phyloP scores from a whole-genome alignment of 345 rosid genomes.

The Hypericum androsaemum region DNA sequence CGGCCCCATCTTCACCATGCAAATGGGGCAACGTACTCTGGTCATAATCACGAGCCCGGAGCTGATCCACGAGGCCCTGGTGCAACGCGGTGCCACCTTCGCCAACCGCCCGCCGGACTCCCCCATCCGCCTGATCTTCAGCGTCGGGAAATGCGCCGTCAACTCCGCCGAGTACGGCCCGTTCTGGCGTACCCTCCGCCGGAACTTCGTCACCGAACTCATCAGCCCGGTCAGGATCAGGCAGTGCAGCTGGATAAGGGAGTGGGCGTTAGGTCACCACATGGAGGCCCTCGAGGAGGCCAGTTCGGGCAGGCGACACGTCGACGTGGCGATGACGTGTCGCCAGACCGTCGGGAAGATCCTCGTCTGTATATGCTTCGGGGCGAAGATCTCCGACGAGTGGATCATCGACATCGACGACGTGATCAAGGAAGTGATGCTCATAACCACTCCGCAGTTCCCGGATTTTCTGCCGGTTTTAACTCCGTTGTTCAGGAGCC shows the following conservation, averaged over 20 bases:
- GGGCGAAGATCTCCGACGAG: slow-evolving; percentile 69
- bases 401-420: slow-evolving; percentile 52
- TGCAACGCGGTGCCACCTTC: slow-evolving; percentile 53
- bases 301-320: slow-evolving; percentile 36
- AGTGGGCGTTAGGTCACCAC: slow-evolving; percentile 65
- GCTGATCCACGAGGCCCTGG: slow-evolving; percentile 84
- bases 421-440: slow-evolving; percentile 76
- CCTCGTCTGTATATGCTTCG: slow-evolving; percentile 75
- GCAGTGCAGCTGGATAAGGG: slow-evolving; percentile 83
- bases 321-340: slow-evolving; percentile 66
- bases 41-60: slow-evolving; percentile 63
- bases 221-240: slow-evolving; percentile 56
- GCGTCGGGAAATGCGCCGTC: slow-evolving; percentile 82
- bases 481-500: slow-evolving; percentile 55
- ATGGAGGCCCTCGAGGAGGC: slow-evolving; percentile 51
- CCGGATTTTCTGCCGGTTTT: slow-evolving; percentile 77
- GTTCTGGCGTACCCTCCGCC: slow-evolving; percentile 65
- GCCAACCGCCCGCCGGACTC: slow-evolving; percentile 84
- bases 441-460: slow-evolving; percentile 58
- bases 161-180: slow-evolving; percentile 86
- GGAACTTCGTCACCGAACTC: slow-evolving; percentile 75
- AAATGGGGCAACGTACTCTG: slow-evolving; percentile 91
- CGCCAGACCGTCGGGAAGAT: slow-evolving; percentile 67
- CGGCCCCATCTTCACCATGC: slow-evolving; percentile 90
- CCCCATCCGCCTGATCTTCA: slow-evolving; percentile 70